Evolutionary conservation across 1,139 yeast species (phyloP).

Genomic region (Geotrichum histeridarum): DNA sequence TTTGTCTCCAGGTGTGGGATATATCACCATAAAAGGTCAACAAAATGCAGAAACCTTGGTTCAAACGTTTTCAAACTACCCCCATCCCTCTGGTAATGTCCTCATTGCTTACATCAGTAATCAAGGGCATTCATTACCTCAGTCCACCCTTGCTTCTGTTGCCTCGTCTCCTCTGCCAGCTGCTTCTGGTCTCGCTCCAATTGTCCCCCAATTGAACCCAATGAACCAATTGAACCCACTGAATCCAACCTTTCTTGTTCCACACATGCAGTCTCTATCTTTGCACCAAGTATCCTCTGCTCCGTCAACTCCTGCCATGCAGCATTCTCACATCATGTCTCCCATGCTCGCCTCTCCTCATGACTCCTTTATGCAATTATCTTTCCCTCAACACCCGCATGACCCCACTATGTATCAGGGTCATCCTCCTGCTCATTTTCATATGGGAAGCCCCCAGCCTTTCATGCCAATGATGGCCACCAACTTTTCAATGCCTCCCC

Average conservation of each 20-base stretch:
- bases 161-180: slow-evolving; percentile 10
- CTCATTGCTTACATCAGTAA: slow-evolving; percentile 20
- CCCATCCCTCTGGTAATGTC: slow-evolving; percentile 21
- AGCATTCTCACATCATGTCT: slow-evolving; percentile 1
- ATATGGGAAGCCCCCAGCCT: background rate
- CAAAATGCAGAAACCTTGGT: slow-evolving; percentile 22
- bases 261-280: slow-evolving; percentile 2
- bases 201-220: background rate
- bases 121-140: slow-evolving; percentile 11
- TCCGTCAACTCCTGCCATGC: slow-evolving; percentile 5
- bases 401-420: background rate
- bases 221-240: background rate
- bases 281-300: slow-evolving; percentile 7
- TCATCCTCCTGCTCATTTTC: background rate
- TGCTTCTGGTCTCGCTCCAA: background rate
- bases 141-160: slow-evolving; percentile 12
- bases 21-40: slow-evolving; percentile 22
- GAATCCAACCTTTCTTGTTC: background rate
- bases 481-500: background rate
- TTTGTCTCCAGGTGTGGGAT: slow-evolving; percentile 23
- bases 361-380: background rate
- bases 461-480: background rate
- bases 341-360: background rate
- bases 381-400: background rate
- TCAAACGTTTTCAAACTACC: slow-evolving; percentile 22